Evolutionary conservation across 495 filamentous ascomycete genomes (phyloP).

Genomic region (Tuber umbilicatum): DNA sequence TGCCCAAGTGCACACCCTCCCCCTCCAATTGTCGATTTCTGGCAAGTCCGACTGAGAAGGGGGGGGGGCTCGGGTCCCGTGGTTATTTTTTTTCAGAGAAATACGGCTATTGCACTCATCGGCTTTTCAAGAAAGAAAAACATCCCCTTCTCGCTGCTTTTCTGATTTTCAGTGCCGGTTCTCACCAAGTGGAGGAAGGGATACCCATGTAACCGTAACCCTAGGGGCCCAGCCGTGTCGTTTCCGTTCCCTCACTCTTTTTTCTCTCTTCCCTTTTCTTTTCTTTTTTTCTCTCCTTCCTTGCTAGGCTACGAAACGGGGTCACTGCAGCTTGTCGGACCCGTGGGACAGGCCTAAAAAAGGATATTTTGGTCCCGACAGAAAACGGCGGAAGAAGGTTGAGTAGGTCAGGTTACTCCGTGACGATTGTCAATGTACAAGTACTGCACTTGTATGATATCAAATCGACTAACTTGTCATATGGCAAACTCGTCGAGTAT

Average conservation of each 20-base stretch:
- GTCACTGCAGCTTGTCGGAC: background rate
- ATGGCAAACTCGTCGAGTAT: background rate
- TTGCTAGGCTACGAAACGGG: background rate
- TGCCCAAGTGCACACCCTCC: background rate
- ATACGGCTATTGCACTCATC: background rate
- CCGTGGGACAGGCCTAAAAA: background rate
- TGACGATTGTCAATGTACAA: background rate
- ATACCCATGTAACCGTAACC: background rate
- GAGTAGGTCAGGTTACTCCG: background rate
- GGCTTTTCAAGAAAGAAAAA: too few relatives aligned
- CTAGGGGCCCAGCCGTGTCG: background rate
- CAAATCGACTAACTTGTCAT: background rate
- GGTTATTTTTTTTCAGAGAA: background rate
- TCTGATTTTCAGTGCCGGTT: background rate
- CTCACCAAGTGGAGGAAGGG: background rate
- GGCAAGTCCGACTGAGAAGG: background rate
- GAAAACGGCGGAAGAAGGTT: conserved; percentile 3
- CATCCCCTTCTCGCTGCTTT: background rate
- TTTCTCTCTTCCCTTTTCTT: background rate
- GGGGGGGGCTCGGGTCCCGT: background rate
- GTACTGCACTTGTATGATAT: too few relatives aligned
- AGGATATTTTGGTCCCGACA: background rate
- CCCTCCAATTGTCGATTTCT: conserved; percentile 1
- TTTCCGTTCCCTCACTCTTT: background rate
- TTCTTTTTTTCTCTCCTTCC: background rate